A percentile compares a stretch with the other conserved stretches of the same genome.
Conservation (phyloP, 306 rosid genomes). For the Acacia acuminata region DNA sequence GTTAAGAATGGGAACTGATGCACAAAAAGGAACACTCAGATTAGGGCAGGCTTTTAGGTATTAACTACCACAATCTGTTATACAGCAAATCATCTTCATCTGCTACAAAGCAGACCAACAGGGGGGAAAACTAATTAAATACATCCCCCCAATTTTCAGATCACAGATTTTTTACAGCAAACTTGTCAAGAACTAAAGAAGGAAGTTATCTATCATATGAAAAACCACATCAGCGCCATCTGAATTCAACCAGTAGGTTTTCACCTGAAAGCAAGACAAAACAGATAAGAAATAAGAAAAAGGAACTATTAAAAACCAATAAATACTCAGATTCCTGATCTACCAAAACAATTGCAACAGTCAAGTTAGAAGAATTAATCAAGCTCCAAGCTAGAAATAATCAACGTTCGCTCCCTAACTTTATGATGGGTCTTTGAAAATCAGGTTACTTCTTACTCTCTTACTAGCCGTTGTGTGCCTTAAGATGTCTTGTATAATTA, state of each 20-base stretch:
- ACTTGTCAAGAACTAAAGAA: slow-evolving; percentile 42
- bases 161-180: slow-evolving; percentile 27
- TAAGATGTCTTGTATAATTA: not conserved
- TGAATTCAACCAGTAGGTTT: slow-evolving; percentile 87
- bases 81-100: slow-evolving; percentile 36
- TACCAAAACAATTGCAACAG: not conserved
- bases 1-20: not conserved
- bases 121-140: slow-evolving; percentile 16
- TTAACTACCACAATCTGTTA: slow-evolving; percentile 22
- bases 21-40: slow-evolving; percentile 27
- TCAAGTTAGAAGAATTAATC: not conserved
- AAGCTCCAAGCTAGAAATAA: not conserved
- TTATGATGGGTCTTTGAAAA: not conserved
- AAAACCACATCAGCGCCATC: slow-evolving; percentile 92
- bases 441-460: not conserved
- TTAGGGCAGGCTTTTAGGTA: not conserved
- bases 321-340: not conserved
- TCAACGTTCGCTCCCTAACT: not conserved
- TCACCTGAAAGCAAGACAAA: slow-evolving; percentile 63
- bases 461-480: not conserved
- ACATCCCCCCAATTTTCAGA: slow-evolving; percentile 28
- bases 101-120: slow-evolving; percentile 24
- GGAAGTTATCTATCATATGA: slow-evolving; percentile 89
- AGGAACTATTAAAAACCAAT: not conserved
- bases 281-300: slow-evolving; percentile 12